Base-by-base conservation (phyloP, 768 basidiomycete genomes). In the Auricularia cornea region DNA sequence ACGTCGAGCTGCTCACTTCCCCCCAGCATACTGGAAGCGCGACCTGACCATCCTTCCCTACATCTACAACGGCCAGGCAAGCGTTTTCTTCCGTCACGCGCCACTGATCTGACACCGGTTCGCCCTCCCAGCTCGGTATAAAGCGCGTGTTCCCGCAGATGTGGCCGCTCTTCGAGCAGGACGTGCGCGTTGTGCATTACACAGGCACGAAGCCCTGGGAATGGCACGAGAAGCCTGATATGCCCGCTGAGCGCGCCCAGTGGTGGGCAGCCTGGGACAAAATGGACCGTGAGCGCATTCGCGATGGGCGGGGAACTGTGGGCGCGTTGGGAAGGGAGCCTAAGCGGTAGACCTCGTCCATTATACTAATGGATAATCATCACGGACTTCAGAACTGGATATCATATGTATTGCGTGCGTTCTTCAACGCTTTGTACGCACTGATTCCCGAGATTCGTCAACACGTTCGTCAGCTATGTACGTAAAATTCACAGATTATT, bases 201-300 rank as follows among this genome's bases (percentile, higher is more conserved):
- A 64, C 63, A 28, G 63, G 63, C n/a, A 40, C 59, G 16, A 64
- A 64, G 33, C 63, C 63, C 29, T 64, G 63, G 63, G 59, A 64
- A 18, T 60, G 63, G 63, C 44, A 60, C 35, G 38, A 52, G 10
- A 28, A 60, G 41, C 33, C 38, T 23, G 63, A 64, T 32, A 64
- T 60, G 63, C 63, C 63, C 3, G 10, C 44, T 20, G 63, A 64
- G 23, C 59, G 63, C 12, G 63, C 59, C 26, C 59, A 59, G 40
- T 64, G 63, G 63, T 60, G 59, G 41, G n/a, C 30, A 12, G 63
- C 44, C 23, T 64, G 63, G 63, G 30, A 33, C 29, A 20, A 60
- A 30, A 64, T 64, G 63, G 54, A 59, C 16, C 35, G 35, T 14
- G 35, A 38, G 35, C 35, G 35, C 35, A 38, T 38, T 14, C 8